Evolutionary conservation across 495 filamentous ascomycete species (phyloP), one percentile per base, ranked within the genome.

Genomic region (Penicillium crystallinum): DNA sequence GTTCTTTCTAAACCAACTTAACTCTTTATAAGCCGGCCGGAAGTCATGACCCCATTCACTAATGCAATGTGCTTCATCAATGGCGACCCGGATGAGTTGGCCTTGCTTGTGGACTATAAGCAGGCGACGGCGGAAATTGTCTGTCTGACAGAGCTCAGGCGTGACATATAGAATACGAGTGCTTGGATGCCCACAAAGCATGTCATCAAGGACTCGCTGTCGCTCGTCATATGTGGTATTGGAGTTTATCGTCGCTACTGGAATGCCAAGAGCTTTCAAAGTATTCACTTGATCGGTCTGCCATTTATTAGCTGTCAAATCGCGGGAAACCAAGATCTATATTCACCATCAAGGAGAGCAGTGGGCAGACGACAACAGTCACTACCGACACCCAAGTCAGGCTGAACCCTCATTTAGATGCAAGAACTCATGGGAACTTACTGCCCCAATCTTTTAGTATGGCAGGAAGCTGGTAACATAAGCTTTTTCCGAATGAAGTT

Each of bases 41-140:
- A 97, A 97, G 66, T 97, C 92, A 65, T 97, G 91, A 15, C 92
- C 92, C 92, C 92, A 97, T 83, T 97, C 91, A 9, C 87, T 91
- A 56, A 97, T 96, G 65, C 92, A 97, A 65, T 97, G 92, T 12
- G 92, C 92, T 71, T 97, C 92, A 69, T 97, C 92, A 40, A 97
- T 84, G 38, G 85, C 92, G 56, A 97, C 81, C 9, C 92, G 83
- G 10, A 85, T 82, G 5, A 97, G 79, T 66, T 97, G 89, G 19
- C 82, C 78, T 66, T 96, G 91, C 39, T 78, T 66, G 63, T 96
- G 76, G n/a, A 97, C 83, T 2, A 85, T 74, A 46, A 75, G 75
- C 7, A 97, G 72, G 38, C 83, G 79, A 33, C 82, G 78, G 15
- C 91, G 87, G 68, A 97, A 96, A 36, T 75, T 77, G 30, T 91